Base-by-base conservation (phyloP, 345 rosid species). In the Triadica sebifera region DNA sequence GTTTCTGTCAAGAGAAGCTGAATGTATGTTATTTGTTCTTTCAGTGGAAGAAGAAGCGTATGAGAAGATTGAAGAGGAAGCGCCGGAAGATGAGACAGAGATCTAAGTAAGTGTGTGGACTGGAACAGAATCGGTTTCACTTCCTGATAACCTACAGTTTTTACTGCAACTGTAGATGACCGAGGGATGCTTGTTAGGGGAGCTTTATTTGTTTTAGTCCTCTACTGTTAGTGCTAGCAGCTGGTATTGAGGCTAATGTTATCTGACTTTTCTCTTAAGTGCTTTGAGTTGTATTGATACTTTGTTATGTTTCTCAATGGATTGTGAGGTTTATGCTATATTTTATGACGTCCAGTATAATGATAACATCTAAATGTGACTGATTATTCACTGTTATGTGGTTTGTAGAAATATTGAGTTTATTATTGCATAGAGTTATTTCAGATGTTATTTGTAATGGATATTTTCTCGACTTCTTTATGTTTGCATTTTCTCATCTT, bases 61-160 rank as follows among this genome's bases (percentile, higher is more conserved):
- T 85, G 87, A 85, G 87, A 75, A 85, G 85, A 76, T 29, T 85
- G 82, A 85, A 85, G 85, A 82, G 87, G 80, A 85, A 85, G 86
- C 88, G 88, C 84, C 77, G 88, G 78, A 85, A 85, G 86, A 85
- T 85, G 88, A 82, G 88, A 66, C 88, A 85, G 76, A 82, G 88
- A 75, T 85, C 88, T 4, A 82, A 82, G 81, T 84, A 84, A 79
- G 61, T 29, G 41, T 57, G 6, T 38, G 74, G 73, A 29, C 57
- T 25, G 47, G 52, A 34, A 0, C 24, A 24, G n/a, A 11, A 38
- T 62, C 60, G 47, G 9, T 60, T 49, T 12, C 47, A 9, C 38
- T 58, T 29, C n/a, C 46, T 56, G 7, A 17, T n/a, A 65, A 34
- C 43, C 66, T 37, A 24, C 46, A 65, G 51, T 56, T 20, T 57